Evolutionary conservation across 1,284 basidiomycete species (phyloP), one percentile per base, ranked within the genome.

Genomic region (Cutaneotrichosporon mucoides): DNA sequence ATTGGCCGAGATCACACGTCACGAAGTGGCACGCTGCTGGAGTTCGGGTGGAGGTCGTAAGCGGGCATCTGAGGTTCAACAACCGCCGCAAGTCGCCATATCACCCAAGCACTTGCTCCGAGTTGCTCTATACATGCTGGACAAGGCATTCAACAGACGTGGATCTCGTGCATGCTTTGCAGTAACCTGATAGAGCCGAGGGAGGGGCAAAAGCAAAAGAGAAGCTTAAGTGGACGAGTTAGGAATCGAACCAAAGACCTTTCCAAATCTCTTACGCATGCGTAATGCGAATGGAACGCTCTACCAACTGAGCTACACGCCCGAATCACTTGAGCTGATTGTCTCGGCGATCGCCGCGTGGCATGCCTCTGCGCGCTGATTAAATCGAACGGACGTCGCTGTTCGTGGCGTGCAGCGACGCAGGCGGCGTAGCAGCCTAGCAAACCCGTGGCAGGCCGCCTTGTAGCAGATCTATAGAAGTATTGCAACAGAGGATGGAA

Each of bases 301-400:
- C 57, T 59, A 59, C 57, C 57, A 59, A 59, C 57, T 59, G 57
- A 54, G 57, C 57, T 54, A 59, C 52, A 59, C 46, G 57, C 57
- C 57, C 56, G 24, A 24, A 24, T 24, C 24, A 24, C 24, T 24
- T 24, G 24, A 24, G 24, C 24, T 24, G 2, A 24, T 24, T 24
- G 24, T 24, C 24, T 24, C 24, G 24, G 24, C 24, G 2, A 24
- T 24, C 24, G 24, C 24, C 24, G 24, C 24, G 24, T 24, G 24
- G 24, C 24, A 24, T 24, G 24, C 24, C 24, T 24, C 24, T 24
- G 24, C 24, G 2, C 24, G 3, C 3, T 24, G 24, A 24, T 24
- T 24, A 24, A 24, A 24, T 24, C 24, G 24, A 24, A 2, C 24
- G 24, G 24, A 24, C 24, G 24, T 3, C 24, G 24, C 24, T 24